These are phyloP conservation scores for Sistotremastrum niveocremeum DNA, from an alignment of 768 basidiomycete genomes.

Conservation along the genomic window DNA sequence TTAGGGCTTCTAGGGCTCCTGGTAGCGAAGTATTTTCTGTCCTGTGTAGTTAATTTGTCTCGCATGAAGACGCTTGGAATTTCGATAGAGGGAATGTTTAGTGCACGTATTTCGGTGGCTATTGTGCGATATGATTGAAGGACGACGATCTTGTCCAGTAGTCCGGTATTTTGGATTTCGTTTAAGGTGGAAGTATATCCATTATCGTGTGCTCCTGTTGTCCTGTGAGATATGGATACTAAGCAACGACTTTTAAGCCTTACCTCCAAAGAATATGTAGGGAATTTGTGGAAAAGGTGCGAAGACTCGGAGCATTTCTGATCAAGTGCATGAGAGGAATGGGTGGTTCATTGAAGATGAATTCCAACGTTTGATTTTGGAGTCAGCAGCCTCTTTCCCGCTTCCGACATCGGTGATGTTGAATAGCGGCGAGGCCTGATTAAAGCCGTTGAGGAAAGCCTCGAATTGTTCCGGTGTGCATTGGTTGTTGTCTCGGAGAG, in stretches of 20 bases:
- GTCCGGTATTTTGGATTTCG: constrained; percentile 51
- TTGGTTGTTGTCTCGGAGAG: constrained; percentile 3
- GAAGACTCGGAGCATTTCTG: constrained; percentile 28
- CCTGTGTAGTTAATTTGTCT: constrained; percentile 23
- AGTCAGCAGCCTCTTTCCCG: constrained; percentile 62
- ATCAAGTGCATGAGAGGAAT: constrained; percentile 6
- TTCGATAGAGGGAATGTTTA: constrained; percentile 38
- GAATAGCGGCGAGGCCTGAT: constrained; percentile 54
- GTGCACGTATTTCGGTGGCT: constrained; percentile 43
- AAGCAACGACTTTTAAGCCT: constrained; percentile 5
- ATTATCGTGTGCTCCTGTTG: constrained; percentile 55
- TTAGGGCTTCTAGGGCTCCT: too few relatives aligned
- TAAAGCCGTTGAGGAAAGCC: constrained; percentile 56
- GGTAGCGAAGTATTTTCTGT: too few relatives aligned
- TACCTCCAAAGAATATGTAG: constrained; percentile 58
- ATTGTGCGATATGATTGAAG: constrained; percentile 50
- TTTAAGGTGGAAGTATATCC: constrained; percentile 53
- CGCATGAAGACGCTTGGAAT: constrained; percentile 48
- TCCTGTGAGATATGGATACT: background rate
- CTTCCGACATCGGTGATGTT: constrained; percentile 56
- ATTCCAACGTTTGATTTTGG: constrained; percentile 54
- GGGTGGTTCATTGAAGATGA: background rate
- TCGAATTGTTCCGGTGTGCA: constrained; percentile 31
- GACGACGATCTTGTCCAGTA: constrained; percentile 48
- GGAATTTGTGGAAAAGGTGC: constrained; percentile 44